Conservation (phyloP, 164 flowering plant species). For the Annona cherimola region DNA sequence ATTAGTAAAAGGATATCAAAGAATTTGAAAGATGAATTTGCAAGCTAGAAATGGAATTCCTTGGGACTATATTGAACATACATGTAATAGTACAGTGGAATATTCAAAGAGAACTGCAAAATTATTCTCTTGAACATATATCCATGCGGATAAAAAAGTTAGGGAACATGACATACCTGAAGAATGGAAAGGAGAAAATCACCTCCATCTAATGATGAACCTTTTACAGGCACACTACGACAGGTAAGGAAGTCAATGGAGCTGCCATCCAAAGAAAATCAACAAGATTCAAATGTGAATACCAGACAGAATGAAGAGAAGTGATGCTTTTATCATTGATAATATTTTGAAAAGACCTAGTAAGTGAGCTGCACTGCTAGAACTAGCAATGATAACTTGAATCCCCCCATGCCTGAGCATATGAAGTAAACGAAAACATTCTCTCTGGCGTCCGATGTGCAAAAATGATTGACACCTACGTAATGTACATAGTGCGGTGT, state of each 20-base stretch:
- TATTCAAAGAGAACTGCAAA: neutral
- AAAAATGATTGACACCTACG: slow-evolving; percentile 84
- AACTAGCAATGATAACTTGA: slow-evolving; percentile 90
- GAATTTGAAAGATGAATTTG: too few species aligned
- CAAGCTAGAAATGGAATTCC: too few species aligned
- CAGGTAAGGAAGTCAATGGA: slow-evolving; percentile 82
- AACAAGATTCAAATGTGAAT: neutral
- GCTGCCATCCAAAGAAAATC: slow-evolving; percentile 86
- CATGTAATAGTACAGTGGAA: neutral
- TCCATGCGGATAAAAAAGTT: neutral
- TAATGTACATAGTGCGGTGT: neutral
- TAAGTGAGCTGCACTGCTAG: slow-evolving; percentile 97
- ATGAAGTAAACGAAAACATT: slow-evolving; percentile 75
- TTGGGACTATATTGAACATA: too few species aligned
- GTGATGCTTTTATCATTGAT: neutral
- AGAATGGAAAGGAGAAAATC: slow-evolving; percentile 93
- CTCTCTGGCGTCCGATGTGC: slow-evolving; percentile 97
- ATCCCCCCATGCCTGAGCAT: slow-evolving; percentile 81
- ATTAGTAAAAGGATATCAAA: too few species aligned
- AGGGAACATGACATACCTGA: slow-evolving; percentile 46
- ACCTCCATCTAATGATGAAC: slow-evolving; percentile 71
- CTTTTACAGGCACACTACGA: slow-evolving; percentile 91
- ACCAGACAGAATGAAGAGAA: neutral
- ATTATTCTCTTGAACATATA: neutral
- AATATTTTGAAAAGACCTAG: slow-evolving; percentile 53